Conservation (phyloP, 108 stramenopile species). For the Chaetoceros muelleri region DNA sequence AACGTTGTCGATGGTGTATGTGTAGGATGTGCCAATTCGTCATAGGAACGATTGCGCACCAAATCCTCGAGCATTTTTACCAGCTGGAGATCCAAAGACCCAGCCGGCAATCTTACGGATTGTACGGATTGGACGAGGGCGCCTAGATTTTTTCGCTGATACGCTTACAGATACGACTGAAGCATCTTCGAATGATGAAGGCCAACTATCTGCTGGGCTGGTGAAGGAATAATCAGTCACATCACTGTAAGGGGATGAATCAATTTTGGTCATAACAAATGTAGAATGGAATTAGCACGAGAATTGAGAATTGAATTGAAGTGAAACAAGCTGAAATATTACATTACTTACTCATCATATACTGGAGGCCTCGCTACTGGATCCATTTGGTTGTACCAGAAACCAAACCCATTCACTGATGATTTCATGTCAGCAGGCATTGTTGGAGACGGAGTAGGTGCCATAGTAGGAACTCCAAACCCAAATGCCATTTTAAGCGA, state of each 20-base stretch:
- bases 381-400: constrained; percentile 30
- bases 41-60: not conserved
- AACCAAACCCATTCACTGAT: constrained; percentile 22
- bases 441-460: constrained; percentile 17
- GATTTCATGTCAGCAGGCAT: constrained; percentile 23
- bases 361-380: constrained; percentile 30
- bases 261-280: too few relatives aligned
- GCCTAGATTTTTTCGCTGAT: constrained; percentile 11
- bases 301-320: too few relatives aligned
- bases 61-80: not conserved
- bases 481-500: constrained; percentile 10
- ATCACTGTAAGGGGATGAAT: constrained; percentile 21
- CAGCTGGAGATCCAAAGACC: constrained; percentile 7
- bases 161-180: constrained; percentile 2
- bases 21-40: too few relatives aligned
- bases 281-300: too few relatives aligned
- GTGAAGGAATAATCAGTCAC: constrained; percentile 19
- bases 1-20: too few relatives aligned
- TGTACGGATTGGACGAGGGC: constrained; percentile 20
- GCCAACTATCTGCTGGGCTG: constrained; percentile 34
- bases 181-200: constrained; percentile 6
- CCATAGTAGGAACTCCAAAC: constrained; percentile 22
- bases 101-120: constrained; percentile 26
- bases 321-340: not conserved
- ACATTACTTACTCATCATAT: constrained; percentile 28